phyloP scores from a whole-genome alignment of 2,329 filamentous ascomycete species.

The Xylaria sp. region DNA sequence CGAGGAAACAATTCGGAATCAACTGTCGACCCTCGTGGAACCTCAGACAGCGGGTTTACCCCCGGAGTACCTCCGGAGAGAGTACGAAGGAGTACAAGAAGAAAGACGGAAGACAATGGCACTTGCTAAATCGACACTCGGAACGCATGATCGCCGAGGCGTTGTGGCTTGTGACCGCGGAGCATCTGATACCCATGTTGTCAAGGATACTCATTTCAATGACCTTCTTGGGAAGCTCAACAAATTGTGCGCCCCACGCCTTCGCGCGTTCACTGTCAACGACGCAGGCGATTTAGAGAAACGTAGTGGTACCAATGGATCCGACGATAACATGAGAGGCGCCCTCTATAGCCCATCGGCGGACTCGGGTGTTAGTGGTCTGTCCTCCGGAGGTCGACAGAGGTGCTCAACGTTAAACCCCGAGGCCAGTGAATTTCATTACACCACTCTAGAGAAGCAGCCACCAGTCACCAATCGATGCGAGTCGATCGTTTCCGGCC shows the following conservation, averaged over 20 bases:
- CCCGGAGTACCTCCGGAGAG: slow-evolving; percentile 33
- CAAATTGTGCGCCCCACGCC: slow-evolving; percentile 35
- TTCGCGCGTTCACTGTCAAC: slow-evolving; percentile 30
- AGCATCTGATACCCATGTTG: background rate
- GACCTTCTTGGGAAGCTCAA: slow-evolving; percentile 43
- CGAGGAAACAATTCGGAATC: slow-evolving; percentile 34
- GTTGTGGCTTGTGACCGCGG: background rate
- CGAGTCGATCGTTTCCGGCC: background rate
- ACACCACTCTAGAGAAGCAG: slow-evolving; percentile 12
- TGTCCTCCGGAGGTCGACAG: slow-evolving; percentile 27
- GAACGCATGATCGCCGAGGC: background rate
- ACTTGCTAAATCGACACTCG: slow-evolving; percentile 20
- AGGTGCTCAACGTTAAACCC: slow-evolving; percentile 44
- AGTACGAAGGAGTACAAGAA: slow-evolving; percentile 36
- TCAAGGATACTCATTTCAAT: slow-evolving; percentile 35
- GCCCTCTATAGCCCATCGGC: slow-evolving; percentile 26
- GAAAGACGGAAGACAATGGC: slow-evolving; percentile 26
- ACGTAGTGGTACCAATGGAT: background rate
- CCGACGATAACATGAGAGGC: background rate
- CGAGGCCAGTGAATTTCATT: slow-evolving; percentile 44
- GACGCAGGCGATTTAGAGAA: slow-evolving; percentile 14
- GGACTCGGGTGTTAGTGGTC: slow-evolving; percentile 39
- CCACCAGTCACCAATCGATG: slow-evolving; percentile 9
- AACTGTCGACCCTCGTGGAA: slow-evolving; percentile 34
- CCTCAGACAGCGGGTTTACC: slow-evolving; percentile 45